Base-by-base conservation (phyloP, 495 filamentous ascomycete species). In the Penicillium canariense region DNA sequence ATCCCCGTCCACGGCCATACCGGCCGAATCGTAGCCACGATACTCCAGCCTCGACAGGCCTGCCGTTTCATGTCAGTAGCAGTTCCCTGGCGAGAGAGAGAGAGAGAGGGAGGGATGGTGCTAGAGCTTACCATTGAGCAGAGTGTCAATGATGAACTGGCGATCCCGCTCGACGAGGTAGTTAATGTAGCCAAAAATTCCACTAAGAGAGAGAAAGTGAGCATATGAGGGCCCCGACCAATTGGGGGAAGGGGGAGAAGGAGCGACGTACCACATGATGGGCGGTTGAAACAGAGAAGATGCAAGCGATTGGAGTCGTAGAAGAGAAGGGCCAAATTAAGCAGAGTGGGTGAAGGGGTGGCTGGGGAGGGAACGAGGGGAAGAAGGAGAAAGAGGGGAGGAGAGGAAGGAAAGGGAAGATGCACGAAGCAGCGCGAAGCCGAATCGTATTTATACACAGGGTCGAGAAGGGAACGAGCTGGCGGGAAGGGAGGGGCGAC, bases 151-250 rank as follows among this genome's bases (percentile, higher is more conserved):
- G 69, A 98, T 94, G 77, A 85, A 91, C 69, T 87, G 90, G 65
- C 95, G 83, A 75, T 97, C 94, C 82, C 95, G 96, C 79, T 97
- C 94, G 62, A 97, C 90, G 35, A 80, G 72, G 55, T 86, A 86
- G 68, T 86, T 96, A 75, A 97, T 89, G 80, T 98, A 98, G 59
- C 94, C 94, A 77, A 97, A 97, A 72, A 98, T 98, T 73, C 94
- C 94, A 86, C 94, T 97, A 60, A 8, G 2, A 46, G 6, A n/a
- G 18, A 23, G 3, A 46, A 6, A 17, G n/a, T n/a, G n/a, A n/a
- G 11, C 4, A 14, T 17, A 45, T 49, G 23, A 51, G 55, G 14
- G 57, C 17, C 5, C n/a, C 11, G 22, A 22, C 26, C 17, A 25
- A 30, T 36, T 15, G 40, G 20, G 46, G 46, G 14, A 12, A 7